Evolutionary conservation across 345 rosid species (phyloP).

Genomic region (Reutealis trisperma): DNA sequence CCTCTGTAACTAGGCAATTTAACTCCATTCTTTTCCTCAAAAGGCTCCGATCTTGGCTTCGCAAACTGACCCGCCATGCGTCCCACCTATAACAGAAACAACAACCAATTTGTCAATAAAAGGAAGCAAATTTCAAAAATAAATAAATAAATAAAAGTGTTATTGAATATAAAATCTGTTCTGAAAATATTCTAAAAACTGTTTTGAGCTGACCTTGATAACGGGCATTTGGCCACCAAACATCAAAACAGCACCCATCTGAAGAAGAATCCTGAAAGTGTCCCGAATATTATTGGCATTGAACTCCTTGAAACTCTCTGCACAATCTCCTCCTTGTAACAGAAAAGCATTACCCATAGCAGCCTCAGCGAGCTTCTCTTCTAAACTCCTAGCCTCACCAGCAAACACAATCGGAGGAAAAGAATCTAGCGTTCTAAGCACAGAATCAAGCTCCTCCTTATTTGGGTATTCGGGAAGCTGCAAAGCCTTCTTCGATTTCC

Average conservation of each 20-base stretch:
- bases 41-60: constrained; percentile 30
- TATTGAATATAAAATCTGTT: neutral
- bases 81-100: constrained; percentile 23
- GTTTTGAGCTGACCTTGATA: constrained; percentile 18
- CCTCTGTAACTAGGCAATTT: constrained; percentile 35
- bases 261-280: constrained; percentile 33
- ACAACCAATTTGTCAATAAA: neutral
- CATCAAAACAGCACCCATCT: constrained; percentile 35
- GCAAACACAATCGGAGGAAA: constrained; percentile 38
- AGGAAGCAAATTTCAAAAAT: no score
- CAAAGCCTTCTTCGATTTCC: constrained; percentile 29
- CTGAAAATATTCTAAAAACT: neutral
- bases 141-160: neutral
- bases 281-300: constrained; percentile 32
- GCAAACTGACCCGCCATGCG: constrained; percentile 38
- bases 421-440: constrained; percentile 25
- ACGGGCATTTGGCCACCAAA: constrained; percentile 39
- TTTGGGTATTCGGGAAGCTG: constrained; percentile 32
- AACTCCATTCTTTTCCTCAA: constrained; percentile 34
- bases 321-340: constrained; percentile 33
- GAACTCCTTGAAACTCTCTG: constrained; percentile 37
- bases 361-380: constrained; percentile 32
- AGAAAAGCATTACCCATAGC: constrained; percentile 32
- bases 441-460: constrained; percentile 23
- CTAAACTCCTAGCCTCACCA: constrained; percentile 32